These are phyloP conservation scores for Apiospora saccharicola DNA, from an alignment of 2,329 filamentous ascomycete species.

Conservation along the genomic window DNA sequence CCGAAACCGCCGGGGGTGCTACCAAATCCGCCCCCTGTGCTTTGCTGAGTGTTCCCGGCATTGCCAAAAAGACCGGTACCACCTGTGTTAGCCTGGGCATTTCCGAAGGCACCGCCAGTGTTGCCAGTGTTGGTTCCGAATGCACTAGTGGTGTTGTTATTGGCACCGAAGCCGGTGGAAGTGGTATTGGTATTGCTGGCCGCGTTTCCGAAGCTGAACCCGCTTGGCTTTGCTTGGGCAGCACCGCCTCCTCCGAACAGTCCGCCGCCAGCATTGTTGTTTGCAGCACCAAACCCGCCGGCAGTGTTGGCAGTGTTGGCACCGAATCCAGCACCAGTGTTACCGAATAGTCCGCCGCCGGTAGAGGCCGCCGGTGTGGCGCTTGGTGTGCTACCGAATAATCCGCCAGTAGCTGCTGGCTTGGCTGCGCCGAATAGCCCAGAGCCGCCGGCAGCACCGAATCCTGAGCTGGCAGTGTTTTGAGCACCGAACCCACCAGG, in stretches of 20 bases:
- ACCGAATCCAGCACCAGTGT: constrained; percentile 57
- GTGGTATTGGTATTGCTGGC: constrained; percentile 27
- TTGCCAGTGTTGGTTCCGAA: constrained; percentile 33
- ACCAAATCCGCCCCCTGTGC: constrained; percentile 41
- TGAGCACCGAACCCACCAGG: constrained; percentile 41
- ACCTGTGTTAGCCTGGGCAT: constrained; percentile 33
- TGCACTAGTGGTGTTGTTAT: constrained; percentile 23
- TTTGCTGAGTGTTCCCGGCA: constrained; percentile 42
- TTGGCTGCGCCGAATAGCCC: constrained; percentile 51
- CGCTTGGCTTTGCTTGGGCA: constrained; percentile 38
- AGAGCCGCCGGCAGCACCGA: constrained; percentile 39
- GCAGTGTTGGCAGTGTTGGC: constrained; percentile 46
- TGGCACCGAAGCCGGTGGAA: constrained; percentile 41
- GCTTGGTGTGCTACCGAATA: constrained; percentile 49
- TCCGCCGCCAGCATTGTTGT: constrained; percentile 40
- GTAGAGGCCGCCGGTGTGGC: constrained; percentile 33
- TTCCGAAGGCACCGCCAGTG: constrained; percentile 53
- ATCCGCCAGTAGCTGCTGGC: constrained; percentile 39
- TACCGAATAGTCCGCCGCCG: constrained; percentile 37
- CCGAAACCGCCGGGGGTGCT: constrained; percentile 46
- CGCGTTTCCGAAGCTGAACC: constrained; percentile 35
- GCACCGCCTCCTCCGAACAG: constrained; percentile 46
- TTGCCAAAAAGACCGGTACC: constrained; percentile 40
- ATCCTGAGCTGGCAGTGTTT: constrained; percentile 32
- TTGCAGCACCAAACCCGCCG: constrained; percentile 57